These are phyloP conservation scores for Plantago coronopus DNA, from an alignment of 305 asterid genomes.

Conservation along the genomic window DNA sequence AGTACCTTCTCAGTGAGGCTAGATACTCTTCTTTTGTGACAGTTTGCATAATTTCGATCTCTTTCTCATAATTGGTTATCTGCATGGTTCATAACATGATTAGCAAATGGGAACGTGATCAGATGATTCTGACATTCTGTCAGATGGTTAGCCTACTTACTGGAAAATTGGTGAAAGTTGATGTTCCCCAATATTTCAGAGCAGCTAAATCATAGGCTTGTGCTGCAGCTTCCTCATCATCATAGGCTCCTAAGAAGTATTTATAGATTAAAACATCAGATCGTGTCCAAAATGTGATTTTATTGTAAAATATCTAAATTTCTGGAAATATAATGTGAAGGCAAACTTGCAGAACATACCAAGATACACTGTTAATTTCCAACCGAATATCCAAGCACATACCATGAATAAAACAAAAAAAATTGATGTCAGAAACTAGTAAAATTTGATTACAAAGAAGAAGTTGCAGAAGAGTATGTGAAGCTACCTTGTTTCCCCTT, in stretches of 20 bases:
- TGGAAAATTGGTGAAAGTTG: slow-evolving; percentile 58
- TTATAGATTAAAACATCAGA: slow-evolving; percentile 6
- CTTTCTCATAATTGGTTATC: slow-evolving; percentile 61
- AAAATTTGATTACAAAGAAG: neutral
- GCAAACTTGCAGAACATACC: slow-evolving; percentile 41
- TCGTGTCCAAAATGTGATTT: slow-evolving; percentile 7
- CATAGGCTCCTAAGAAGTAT: slow-evolving; percentile 50
- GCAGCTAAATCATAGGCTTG: slow-evolving; percentile 74
- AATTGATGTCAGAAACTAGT: slow-evolving; percentile 6
- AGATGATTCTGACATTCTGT: neutral
- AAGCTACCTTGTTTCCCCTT: slow-evolving; percentile 65
- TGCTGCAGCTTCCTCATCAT: slow-evolving; percentile 73
- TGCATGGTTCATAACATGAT: slow-evolving; percentile 23
- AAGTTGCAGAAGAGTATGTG: neutral
- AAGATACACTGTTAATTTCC: slow-evolving; percentile 46
- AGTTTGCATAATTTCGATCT: slow-evolving; percentile 59
- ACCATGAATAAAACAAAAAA: slow-evolving; percentile 22
- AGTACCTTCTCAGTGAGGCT: slow-evolving; percentile 67
- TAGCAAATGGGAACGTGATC: neutral
- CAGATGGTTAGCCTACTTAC: slow-evolving; percentile 21
- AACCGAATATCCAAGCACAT: slow-evolving; percentile 12
- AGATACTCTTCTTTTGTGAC: slow-evolving; percentile 77
- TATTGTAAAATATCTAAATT: neutral
- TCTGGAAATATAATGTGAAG: neutral
- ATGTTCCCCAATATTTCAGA: slow-evolving; percentile 65